Base-by-base conservation (phyloP, 1,139 yeast species). In the Yamadazyma oceani region DNA sequence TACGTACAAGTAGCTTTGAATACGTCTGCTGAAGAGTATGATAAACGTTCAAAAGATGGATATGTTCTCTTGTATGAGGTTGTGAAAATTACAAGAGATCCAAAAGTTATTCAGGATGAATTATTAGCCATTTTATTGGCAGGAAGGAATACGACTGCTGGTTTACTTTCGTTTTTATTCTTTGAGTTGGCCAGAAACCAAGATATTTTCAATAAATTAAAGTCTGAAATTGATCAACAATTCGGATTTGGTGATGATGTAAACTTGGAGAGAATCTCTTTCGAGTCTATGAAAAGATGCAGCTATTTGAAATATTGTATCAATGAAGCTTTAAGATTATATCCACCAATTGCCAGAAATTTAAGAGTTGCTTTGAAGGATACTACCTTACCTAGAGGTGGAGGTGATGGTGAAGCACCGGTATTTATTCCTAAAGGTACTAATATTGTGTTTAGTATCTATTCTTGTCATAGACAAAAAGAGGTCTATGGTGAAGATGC, bases 71-170 rank as follows among this genome's bases (percentile, higher is more conserved):
- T 74, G 41, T 66, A 66, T 39, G 77, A 71, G 42, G 56, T 74
- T 41, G 69, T 63, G 19, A 67, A 71, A 48, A 69, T 68, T 42
- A 71, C 79, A 2, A 58, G 67, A 29, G 68, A 74, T 48, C 74
- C 73, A 5, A 53, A 46, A 22, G 56, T 63, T n/a, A 58, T 74
- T 45, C 67, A 75, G 24, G 77, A 72, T 46, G 78, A 73, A 49
- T 60, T 71, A 26, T 54, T 74, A 44, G 71, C 72, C 48, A 66
- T 74, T 41, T 55, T 74, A 42, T 55, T 73, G 14, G 79, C 79
- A n/a, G 79, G 78, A 10, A 60, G 79, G 46, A 77, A 73, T 49
- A 75, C 80, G 31, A 75, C 80, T 3, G 78, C 80, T 2, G 64
- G 73, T 3, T 56, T 73, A 26, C 62, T 75, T 35, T 64, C 75